A percentile compares a stretch with the other conserved stretches of the same genome.
Evolutionary conservation across 1,284 basidiomycete genomes (phyloP).

Genomic region (Albatrellus sp.): DNA sequence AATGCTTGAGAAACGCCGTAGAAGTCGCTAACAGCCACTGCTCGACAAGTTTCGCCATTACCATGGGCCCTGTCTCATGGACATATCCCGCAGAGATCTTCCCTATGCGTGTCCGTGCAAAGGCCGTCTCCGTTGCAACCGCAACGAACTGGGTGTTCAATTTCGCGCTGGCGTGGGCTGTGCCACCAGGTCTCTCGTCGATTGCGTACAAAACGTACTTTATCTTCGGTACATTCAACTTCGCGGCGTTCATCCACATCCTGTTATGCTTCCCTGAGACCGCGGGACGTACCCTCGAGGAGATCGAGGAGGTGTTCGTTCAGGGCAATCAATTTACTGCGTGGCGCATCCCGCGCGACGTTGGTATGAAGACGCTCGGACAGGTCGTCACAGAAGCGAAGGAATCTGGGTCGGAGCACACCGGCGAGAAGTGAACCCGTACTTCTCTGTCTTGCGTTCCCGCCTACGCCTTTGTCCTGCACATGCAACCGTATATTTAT

Average conservation of each 20-base stretch:
- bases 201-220: conserved; percentile 44
- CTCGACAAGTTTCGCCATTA: conserved; percentile 1
- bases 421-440: too few relatives aligned
- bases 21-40: too few relatives aligned
- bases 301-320: conserved; percentile 64
- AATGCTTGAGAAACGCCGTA: too few relatives aligned
- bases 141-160: conserved; percentile 63
- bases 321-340: conserved; percentile 60
- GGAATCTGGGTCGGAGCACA: too few relatives aligned
- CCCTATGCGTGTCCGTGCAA: conserved; percentile 61
- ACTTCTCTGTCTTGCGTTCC: too few relatives aligned
- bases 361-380: conserved; percentile 49
- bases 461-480: too few relatives aligned
- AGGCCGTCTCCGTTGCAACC: conserved; percentile 53
- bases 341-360: conserved; percentile 50
- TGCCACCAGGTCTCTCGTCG: conserved; percentile 25
- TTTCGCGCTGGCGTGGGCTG: conserved; percentile 51
- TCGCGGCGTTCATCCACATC: conserved; percentile 55
- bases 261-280: conserved; percentile 71
- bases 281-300: conserved; percentile 57
- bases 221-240: conserved; percentile 70
- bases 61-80: conserved; percentile 29
- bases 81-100: conserved; percentile 50
- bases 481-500: too few relatives aligned
- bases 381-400: conserved; percentile 20